Base-by-base conservation (phyloP, 768 basidiomycete genomes). In the Suillus decipiens region DNA sequence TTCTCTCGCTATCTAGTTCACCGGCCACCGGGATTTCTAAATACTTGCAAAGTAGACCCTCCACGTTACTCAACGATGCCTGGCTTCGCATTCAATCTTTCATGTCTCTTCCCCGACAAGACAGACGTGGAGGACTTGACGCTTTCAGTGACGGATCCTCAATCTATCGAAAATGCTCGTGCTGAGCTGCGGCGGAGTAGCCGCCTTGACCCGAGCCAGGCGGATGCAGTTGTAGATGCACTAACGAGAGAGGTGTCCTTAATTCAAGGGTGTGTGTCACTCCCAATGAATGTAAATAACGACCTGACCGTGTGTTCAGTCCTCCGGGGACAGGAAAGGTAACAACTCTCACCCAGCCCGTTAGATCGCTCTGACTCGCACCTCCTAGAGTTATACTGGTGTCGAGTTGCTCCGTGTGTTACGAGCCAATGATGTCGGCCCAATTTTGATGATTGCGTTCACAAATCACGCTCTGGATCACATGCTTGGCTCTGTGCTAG, bases 401-500 rank as follows among this genome's bases (percentile, higher is more conserved):
- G 81, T 87, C 5, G 88, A 93, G 70, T 78, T 93, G 17, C 70
- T 93, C 10, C 84, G 88, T 0, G 83, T 90, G 6, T 76, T 93
- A n/a, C 71, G 89, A 5, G 71, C 76, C 1, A 86, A 84, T 68
- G 64, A 78, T 12, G 72, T 87, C 58, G 74, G 77, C 2, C 89
- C 84, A 0, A 86, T 90, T 58, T 75, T 81, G 3, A 75, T 87
- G 68, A 81, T 86, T 33, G 82, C 90, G 0, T 91, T 87, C 74
- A 93, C 91, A 0, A 92, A 93, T 66, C 92, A 92, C 50, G 91
- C 91, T 0, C 79, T 93, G 3, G 90, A 93, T 62, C 89, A 92
- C 65, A 82, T 92, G 76, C 75, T 93, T 2, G 76, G 76, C 5
- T 84, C 85, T 0, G 82, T 92, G 3, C 79, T 92, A 1, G 88